Percentiles rank a stretch among this genome's conserved stretches.
Evolutionary conservation across 768 basidiomycete species (phyloP).

Genomic region (Psilocybe cubensis): DNA sequence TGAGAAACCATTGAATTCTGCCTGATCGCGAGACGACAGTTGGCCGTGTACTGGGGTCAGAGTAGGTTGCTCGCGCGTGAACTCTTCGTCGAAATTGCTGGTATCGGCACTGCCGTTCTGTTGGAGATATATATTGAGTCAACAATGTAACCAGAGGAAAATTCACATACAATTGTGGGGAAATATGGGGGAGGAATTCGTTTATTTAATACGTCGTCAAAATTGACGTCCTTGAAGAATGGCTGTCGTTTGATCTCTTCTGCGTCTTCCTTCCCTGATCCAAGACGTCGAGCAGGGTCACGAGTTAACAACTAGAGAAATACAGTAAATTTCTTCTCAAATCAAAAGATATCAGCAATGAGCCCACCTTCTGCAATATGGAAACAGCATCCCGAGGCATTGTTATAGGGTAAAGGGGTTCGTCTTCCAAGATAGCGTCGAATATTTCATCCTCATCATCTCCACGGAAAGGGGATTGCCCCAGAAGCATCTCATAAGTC

Average conservation of each 20-base stretch:
- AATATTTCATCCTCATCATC: constrained; percentile 99
- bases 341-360: constrained; percentile 9
- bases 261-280: constrained; percentile 90
- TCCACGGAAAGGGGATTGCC: constrained; percentile 98
- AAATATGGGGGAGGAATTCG: constrained; percentile 97
- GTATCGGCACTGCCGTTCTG: constrained; percentile 87
- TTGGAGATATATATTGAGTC: not conserved
- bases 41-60: constrained; percentile 97
- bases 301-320: constrained; percentile 79
- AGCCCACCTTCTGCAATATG: constrained; percentile 84
- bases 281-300: constrained; percentile 89
- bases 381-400: constrained; percentile 98
- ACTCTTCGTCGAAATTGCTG: constrained; percentile 96
- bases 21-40: constrained; percentile 86
- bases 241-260: constrained; percentile 97
- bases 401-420: constrained; percentile 97
- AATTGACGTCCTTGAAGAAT: constrained; percentile 98
- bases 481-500: constrained; percentile 98
- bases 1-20: constrained; percentile 96
- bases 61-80: constrained; percentile 95
- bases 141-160: not conserved
- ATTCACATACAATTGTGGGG: constrained; percentile 82
- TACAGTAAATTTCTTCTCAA: constrained; percentile 5
- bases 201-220: constrained; percentile 96
- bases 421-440: constrained; percentile 98